phyloP scores from a whole-genome alignment of 1,284 basidiomycete genomes.

The Veloporphyrellus conicus region DNA sequence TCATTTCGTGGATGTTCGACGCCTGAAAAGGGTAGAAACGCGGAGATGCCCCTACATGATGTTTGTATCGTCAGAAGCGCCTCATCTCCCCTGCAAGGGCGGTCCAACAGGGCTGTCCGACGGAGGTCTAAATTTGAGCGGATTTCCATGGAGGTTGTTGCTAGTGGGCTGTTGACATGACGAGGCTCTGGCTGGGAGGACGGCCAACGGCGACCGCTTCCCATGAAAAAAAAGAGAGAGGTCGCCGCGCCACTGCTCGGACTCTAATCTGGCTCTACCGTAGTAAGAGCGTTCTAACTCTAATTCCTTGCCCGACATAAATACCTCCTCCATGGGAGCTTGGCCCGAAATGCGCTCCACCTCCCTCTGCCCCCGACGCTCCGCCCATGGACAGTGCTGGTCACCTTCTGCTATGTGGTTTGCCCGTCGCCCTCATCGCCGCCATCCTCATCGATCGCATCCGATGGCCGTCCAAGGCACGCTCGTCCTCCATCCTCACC shows the following conservation, averaged over 20 bases:
- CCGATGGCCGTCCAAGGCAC: conserved; percentile 26
- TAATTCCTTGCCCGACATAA: conserved; percentile 31
- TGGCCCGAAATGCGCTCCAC: conserved; percentile 29
- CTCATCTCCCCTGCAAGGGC: conserved; percentile 18
- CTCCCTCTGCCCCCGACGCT: conserved; percentile 19
- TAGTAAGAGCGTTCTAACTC: conserved; percentile 28
- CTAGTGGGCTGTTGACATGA: conserved; percentile 24
- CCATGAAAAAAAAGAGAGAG: neutral
- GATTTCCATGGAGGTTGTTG: conserved; percentile 15
- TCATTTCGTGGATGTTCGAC: conserved; percentile 34
- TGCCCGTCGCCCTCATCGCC: conserved; percentile 16
- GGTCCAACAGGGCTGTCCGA: conserved; percentile 8
- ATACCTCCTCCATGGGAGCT: conserved; percentile 25
- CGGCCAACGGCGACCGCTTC: conserved; percentile 3
- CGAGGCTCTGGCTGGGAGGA: conserved; percentile 5
- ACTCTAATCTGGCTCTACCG: conserved; percentile 30
- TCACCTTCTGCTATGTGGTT: conserved; percentile 23
- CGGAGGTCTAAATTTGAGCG: conserved; percentile 13
- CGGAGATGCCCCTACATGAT: conserved; percentile 27
- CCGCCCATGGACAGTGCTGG: conserved; percentile 26
- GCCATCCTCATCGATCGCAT: conserved; percentile 18
- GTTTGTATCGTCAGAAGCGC: conserved; percentile 15
- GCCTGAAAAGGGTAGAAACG: conserved; percentile 25
- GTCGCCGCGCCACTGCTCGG: conserved; percentile 19
- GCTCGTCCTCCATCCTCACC: conserved; percentile 1